phyloP scores from a whole-genome alignment of 2,329 filamentous ascomycete genomes.

The Penicillium fuscoglaucum region DNA sequence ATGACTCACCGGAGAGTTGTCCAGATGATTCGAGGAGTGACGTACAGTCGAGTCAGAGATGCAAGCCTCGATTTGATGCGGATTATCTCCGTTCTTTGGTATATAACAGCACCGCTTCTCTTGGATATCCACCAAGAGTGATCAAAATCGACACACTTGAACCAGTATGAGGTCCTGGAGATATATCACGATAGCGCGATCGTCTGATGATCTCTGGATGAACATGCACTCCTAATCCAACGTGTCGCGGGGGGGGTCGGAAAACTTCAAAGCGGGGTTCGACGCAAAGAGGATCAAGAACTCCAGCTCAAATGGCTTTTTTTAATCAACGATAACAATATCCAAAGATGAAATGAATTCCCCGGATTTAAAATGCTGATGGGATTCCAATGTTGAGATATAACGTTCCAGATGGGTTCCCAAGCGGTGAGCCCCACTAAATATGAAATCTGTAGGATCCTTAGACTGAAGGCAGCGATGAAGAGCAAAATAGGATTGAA shows the following conservation, averaged over 20 bases:
- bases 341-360: neutral
- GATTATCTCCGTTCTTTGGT: slow-evolving; percentile 7
- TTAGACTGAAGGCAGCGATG: slow-evolving; percentile 3
- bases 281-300: too few relatives aligned
- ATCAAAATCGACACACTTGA: neutral
- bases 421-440: slow-evolving; percentile 12
- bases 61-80: slow-evolving; percentile 4
- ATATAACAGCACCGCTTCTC: slow-evolving; percentile 6
- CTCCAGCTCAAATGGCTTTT: neutral
- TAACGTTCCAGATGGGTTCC: slow-evolving; percentile 10
- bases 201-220: neutral
- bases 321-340: neutral
- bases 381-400: neutral
- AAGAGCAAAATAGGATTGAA: slow-evolving; percentile 9
- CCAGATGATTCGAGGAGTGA: slow-evolving; percentile 20
- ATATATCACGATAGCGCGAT: slow-evolving; percentile 5
- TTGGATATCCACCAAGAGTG: neutral
- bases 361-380: neutral
- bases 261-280: neutral
- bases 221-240: slow-evolving; percentile 6
- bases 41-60: slow-evolving; percentile 25
- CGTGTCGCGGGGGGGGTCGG: neutral
- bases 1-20: slow-evolving; percentile 23
- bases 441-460: slow-evolving; percentile 7
- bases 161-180: neutral